These are phyloP conservation scores for Hordeum pubiflorum DNA, from an alignment of 202 grass and related monocot genomes.

Conservation along the genomic window DNA sequence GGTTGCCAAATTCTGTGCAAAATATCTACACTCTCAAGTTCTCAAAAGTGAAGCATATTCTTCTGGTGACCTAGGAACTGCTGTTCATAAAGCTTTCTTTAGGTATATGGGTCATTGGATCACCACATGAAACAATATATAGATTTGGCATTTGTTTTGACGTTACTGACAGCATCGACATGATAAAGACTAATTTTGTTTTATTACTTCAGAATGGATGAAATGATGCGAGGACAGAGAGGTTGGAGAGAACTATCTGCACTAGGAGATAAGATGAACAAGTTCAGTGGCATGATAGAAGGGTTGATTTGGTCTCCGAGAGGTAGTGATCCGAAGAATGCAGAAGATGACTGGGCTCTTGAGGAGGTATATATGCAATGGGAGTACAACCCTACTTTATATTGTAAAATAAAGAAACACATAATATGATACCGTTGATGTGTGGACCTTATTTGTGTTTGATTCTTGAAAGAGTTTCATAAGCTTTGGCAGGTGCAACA, in stretches of 20 bases:
- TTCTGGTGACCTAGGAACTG: conserved; percentile 70
- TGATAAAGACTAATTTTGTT: conserved; percentile 23
- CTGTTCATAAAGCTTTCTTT: conserved; percentile 78
- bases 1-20: conserved; percentile 96
- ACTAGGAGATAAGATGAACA: conserved; percentile 91
- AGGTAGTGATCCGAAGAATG: conserved; percentile 39
- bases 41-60: conserved; percentile 75
- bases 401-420: neutral
- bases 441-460: conserved; percentile 2
- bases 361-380: conserved; percentile 64
- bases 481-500: neutral
- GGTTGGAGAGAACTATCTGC: conserved; percentile 86
- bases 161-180: neutral
- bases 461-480: conserved; percentile 6
- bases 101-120: conserved; percentile 41
- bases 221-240: conserved; percentile 97
- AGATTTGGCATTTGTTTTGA: neutral
- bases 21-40: conserved; percentile 80
- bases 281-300: conserved; percentile 96
- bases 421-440: neutral
- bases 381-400: neutral
- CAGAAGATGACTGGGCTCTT: conserved; percentile 57
- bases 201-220: conserved; percentile 91
- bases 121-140: conserved; percentile 6
- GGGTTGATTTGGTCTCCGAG: conserved; percentile 95